Base-by-base conservation (phyloP, 202 grass and related monocot genomes). In the Bolboschoenoplectus hybrid region DNA sequence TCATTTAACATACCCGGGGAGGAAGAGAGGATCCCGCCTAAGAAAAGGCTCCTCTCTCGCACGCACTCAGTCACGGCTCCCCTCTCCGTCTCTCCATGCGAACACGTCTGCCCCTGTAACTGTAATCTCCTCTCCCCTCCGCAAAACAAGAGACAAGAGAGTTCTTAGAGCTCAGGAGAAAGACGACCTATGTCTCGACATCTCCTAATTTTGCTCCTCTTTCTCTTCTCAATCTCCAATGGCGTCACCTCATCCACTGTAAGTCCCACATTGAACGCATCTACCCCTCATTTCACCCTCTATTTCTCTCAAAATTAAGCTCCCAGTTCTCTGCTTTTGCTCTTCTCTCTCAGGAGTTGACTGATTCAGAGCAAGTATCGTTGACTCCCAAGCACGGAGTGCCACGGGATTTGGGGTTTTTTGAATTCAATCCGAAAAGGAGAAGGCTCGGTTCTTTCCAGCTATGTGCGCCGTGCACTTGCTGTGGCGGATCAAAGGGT, bases 401-500 rank as follows among this genome's bases (percentile, higher is more conserved):
- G 1, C 88, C n/a, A 46, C 82, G 60, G 17, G 85, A 72, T 73
- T 83, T 86, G 63, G 85, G 89, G 80, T 57, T 70, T 11, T 86
- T 91, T 82, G 88, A 85, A 14, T 41, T 94, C 57, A 89, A 90
- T 87, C 89, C 87, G 82, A 91, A 83, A 81, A 88, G 92, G 77
- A 90, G 94, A 51, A 86, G 83, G 84, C 90, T 89, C 16, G 90
- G 87, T 35, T 89, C 89, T 63, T 94, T 97, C 89, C 92, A 94
- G 89, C 80, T 97, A 58, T 97, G 94, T 75, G 94, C 94, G 63
- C 92, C 90, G 67, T 97, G 94, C 83, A 97, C 90, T 65, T 97
- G 92, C 89, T 97, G 94, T 71, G 92, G 90, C 10, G 89, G 92
- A 9, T 17, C 87, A 19, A 87, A 75, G 56, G 89, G 84, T 74